Evolutionary conservation across 2,329 filamentous ascomycete genomes (phyloP), one percentile per base, ranked within the genome.

Genomic region (Rhinocladiella similis): DNA sequence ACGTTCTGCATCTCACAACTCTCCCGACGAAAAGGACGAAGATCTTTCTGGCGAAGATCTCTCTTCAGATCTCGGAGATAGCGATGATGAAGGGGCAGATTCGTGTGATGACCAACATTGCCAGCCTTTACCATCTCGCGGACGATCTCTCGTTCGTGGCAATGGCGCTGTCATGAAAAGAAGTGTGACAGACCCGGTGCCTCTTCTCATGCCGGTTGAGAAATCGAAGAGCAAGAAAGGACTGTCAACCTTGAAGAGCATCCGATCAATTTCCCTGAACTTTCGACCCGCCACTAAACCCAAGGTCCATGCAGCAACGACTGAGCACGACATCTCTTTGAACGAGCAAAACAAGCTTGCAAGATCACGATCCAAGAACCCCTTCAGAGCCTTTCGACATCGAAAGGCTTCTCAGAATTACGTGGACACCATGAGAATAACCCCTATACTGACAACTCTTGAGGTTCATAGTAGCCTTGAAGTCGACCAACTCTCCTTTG

Each of bases 11-110:
- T 42, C 47, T 4, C 10, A 38, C 4, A 16, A 5, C 9, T 9
- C 13, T n/a, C 45, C 38, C 22, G 25, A 33, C 18, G 49, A 51
- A 41, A 53, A 53, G 45, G 46, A 56, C 18, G 46, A 56, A 10
- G 29, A 54, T 19, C 43, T 41, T 6, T 50, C 52, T 22, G 47
- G 50, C 3, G n/a, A 22, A n/a, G 39, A 41, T 16, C 14, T 50
- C 18, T 20, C 51, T 25, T 33, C 38, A 7, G 50, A 56, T 12
- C 22, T 61, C 13, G 53, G 53, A 5, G 53, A 57, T 10, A 47
- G 50, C 16, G 56, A 62, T 20, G 51, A 56, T 41, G 59, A 59
- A 19, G 27, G 19, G 13, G 59, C 48, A 18, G 29, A 42, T 29
- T 6, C 43, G 7, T 22, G 20, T n/a, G 18, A 14, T 7, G 47